Conservation (phyloP, 805 yeast genomes). For the Myxozyma lipomycoides region DNA sequence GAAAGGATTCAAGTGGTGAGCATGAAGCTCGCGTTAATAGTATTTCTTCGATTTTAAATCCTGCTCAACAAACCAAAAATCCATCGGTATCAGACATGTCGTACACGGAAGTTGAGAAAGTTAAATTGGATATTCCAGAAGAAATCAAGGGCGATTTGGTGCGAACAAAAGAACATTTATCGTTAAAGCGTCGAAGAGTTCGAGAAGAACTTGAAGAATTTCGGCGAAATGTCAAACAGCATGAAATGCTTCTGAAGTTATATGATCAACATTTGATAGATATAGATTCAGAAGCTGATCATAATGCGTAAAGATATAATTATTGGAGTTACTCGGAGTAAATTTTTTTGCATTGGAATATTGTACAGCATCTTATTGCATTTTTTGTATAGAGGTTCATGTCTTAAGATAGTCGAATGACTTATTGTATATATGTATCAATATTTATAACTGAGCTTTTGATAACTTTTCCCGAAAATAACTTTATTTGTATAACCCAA, state of each 20-base stretch:
- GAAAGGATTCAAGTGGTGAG: constrained; percentile 1
- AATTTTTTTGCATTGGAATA: too few species aligned
- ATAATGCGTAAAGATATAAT: too few species aligned
- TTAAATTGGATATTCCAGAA: constrained; percentile 32
- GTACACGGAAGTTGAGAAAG: too few species aligned
- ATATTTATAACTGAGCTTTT: too few species aligned
- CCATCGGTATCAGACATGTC: constrained; percentile 2
- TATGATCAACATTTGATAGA: constrained; percentile 34
- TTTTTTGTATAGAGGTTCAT: too few species aligned
- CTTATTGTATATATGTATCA: too few species aligned
- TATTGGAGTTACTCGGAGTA: too few species aligned
- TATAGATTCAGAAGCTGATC: neutral
- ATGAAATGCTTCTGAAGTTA: constrained; percentile 32
- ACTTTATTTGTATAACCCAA: too few species aligned
- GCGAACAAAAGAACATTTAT: constrained; percentile 35
- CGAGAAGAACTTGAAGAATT: constrained; percentile 36
- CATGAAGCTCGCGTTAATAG: constrained; percentile 14
- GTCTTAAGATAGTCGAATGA: too few species aligned
- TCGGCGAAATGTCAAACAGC: constrained; percentile 30
- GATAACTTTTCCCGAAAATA: too few species aligned
- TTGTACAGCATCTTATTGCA: too few species aligned
- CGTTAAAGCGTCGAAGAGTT: constrained; percentile 36
- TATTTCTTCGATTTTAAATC: constrained; percentile 26
- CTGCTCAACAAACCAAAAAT: constrained; percentile 3
- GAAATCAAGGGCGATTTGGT: constrained; percentile 31